Base-by-base conservation (phyloP, 192 early-diverging fungal species). In the Gryganskiella cystojenkinii region DNA sequence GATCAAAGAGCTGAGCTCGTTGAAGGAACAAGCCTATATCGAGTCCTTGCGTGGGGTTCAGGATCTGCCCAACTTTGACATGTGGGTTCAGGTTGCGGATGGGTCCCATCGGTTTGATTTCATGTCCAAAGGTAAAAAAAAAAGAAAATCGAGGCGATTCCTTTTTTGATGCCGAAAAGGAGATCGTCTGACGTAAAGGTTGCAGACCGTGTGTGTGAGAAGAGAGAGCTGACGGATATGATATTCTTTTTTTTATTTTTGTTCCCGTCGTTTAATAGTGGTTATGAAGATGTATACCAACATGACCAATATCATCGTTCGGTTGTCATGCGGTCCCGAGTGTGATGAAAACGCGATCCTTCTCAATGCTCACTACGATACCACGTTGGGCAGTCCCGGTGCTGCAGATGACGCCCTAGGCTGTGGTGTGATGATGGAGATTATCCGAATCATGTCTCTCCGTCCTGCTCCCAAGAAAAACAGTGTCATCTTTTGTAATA, bases 331-430 rank as follows among this genome's bases (percentile, higher is more conserved):
- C 58, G 86, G 84, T 1, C 83, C 85, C 19, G 78, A 72, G 44
- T 92, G 91, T 71, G 82, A 88, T 30, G 31, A 85, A 25, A 87
- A 91, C 67, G 80, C 91, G 0, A 79, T 92, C 42, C 84, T 92
- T 8, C 62, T 92, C 44, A 92, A 92, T 59, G 83, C 88, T 0
- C 91, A 92, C 53, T 90, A 84, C 74, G 91, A 91, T 73, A 87
- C 88, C 15, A 90, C 87, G 3, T 65, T 90, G 17, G 86, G 83
- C 30, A 81, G 74, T 30, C 84, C 83, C 0, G 88, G 88, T 31
- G 84, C 87, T 11, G 80, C 78, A 9, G 91, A 92, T 58, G 91
- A 92, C 82, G 91, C 83, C 6, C 83, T 83, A 15, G 85, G 85
- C 11, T 82, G 90, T 14, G 89, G 86, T 27, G 86, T 92, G 31